Evolutionary conservation across 257 asterid species (phyloP).

Genomic region (Ocimum tenuiflorum): DNA sequence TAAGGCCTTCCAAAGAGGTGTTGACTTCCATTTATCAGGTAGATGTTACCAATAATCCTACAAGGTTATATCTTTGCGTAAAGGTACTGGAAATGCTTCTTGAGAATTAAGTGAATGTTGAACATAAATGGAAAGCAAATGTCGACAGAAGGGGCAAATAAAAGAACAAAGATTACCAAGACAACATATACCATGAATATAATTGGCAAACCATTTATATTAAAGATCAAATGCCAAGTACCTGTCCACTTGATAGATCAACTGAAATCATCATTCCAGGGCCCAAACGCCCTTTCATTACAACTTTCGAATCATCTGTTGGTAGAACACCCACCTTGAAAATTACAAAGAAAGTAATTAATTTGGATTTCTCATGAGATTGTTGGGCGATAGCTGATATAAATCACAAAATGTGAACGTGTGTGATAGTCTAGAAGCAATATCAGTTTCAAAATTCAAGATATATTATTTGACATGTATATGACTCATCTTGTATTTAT

Average conservation of each 20-base stretch:
- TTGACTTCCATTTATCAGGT: neutral
- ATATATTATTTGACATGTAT: neutral
- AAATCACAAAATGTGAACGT: neutral
- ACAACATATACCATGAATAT: neutral
- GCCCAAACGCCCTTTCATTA: constrained; percentile 97
- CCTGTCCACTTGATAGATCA: constrained; percentile 87
- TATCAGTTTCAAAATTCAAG: constrained; percentile 4
- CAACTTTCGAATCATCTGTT: constrained; percentile 78
- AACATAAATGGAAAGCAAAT: constrained; percentile 1
- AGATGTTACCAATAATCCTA: neutral
- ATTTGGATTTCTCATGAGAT: constrained; percentile 5
- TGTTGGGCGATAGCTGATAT: neutral
- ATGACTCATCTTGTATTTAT: neutral
- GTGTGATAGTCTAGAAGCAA: neutral
- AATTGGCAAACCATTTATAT: neutral
- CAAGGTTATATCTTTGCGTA: neutral
- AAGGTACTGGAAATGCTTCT: neutral
- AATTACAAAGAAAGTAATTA: constrained; percentile 23
- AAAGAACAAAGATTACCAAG: neutral
- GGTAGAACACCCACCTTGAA: constrained; percentile 93
- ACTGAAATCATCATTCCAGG: constrained; percentile 99
- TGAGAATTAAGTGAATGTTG: constrained; percentile 1
- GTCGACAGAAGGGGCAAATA: neutral
- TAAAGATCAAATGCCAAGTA: constrained; percentile 28
- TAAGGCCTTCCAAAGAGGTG: neutral